Base-by-base conservation (phyloP, 768 basidiomycete genomes). In the Butyriboletus loyo region DNA sequence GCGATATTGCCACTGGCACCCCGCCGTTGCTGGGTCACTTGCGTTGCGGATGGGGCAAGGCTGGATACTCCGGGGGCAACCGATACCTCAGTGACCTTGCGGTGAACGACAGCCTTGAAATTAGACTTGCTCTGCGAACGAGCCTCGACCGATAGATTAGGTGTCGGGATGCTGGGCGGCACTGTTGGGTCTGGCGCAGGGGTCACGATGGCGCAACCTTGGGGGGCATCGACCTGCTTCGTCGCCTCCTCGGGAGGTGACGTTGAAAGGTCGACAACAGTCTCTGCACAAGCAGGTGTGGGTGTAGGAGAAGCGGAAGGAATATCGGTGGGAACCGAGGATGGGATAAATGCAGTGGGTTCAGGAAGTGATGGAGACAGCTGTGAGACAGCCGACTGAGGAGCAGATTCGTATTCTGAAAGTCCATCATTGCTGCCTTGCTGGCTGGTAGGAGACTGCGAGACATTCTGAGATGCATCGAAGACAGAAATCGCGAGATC, bases 81-180 rank as follows among this genome's bases (percentile, higher is more conserved):
- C 19, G 63, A 41, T 2, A 53, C 42, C 46, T 82, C 81, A 5
- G 73, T 70, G 25, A 80, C 73, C 59, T 79, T 84, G 53, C 74
- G 67, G 57, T 84, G 84, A 36, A 85, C 83, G 15, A 84, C 78
- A 24, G 83, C 81, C 43, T 70, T 75, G 67, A 85, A 85, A 5
- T 73, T 69, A 11, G 56, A 22, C 39, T 55, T 71, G 28, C 37
- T 50, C 38, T 54, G 58, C 13, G 46, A 36, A 19, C 21, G 56
- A 13, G 45, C 3, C 17, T 52, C 52, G 24, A 35, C 25, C 2
- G 54, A 37, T 19, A 30, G 36, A 28, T 42, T 46, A 15, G 62
- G 56, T n/a, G 58, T 51, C 25, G 56, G 34, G 24, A 39, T 19
- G n/a, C 35, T 60, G 31, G 50, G 36, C 17, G 39, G 38, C 4